phyloP scores from a whole-genome alignment of 164 flowering plant genomes.

The Amborella trichopoda region DNA sequence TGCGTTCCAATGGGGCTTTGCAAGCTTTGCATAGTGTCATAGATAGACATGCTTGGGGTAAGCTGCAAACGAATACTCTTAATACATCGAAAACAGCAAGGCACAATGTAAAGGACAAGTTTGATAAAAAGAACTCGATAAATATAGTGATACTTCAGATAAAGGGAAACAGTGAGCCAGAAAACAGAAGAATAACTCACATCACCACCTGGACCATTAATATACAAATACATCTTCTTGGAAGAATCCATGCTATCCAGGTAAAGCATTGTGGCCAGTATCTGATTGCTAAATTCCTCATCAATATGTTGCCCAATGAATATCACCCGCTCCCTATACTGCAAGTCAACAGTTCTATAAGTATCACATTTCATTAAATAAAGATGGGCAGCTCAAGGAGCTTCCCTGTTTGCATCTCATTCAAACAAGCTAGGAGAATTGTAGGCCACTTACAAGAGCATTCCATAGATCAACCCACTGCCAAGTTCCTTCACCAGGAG shows the following conservation, averaged over 20 bases:
- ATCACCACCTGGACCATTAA: slow-evolving; percentile 88
- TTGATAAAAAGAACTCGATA: neutral
- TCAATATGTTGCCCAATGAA: slow-evolving; percentile 67
- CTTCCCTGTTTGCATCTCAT: too few relatives aligned
- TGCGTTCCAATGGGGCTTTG: slow-evolving; percentile 72
- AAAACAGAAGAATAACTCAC: slow-evolving; percentile 38
- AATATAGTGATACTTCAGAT: neutral
- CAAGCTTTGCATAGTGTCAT: slow-evolving; percentile 84
- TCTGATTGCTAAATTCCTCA: slow-evolving; percentile 72
- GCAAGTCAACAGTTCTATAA: slow-evolving; percentile 27
- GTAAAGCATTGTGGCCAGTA: slow-evolving; percentile 85
- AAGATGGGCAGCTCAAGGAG: too few relatives aligned
- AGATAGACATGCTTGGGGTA: slow-evolving; percentile 73
- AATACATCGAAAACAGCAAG: slow-evolving; percentile 1
- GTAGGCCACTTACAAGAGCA: slow-evolving; percentile 79
- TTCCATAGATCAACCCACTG: slow-evolving; percentile 93
- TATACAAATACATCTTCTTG: slow-evolving; percentile 46
- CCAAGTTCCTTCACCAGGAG: slow-evolving; percentile 72
- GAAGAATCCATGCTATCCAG: slow-evolving; percentile 69
- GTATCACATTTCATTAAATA: too few relatives aligned
- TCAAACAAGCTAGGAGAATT: too few relatives aligned
- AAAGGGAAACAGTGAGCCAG: neutral
- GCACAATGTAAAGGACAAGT: neutral
- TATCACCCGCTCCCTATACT: slow-evolving; percentile 87
- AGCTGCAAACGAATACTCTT: slow-evolving; percentile 34